phyloP scores from a whole-genome alignment of 2,329 filamentous ascomycete species.

The Aspergillus floridensis region DNA sequence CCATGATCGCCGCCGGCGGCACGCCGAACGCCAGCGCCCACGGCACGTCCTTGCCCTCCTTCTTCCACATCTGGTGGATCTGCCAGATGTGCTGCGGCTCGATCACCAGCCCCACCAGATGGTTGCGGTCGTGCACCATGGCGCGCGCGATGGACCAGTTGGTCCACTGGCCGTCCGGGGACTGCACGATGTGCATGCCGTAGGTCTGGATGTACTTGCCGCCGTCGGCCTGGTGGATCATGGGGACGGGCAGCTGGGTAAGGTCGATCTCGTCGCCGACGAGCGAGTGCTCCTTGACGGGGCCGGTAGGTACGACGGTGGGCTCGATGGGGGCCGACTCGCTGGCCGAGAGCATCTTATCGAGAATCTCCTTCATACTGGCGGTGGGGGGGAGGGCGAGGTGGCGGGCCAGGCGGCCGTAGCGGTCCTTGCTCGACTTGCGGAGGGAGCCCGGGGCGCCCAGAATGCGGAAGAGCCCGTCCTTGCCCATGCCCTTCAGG shows the following conservation, averaged over 20 bases:
- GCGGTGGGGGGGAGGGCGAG: conserved; percentile 42
- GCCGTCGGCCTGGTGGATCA: conserved; percentile 47
- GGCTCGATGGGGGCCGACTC: conserved; percentile 31
- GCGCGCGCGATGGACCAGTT: conserved; percentile 40
- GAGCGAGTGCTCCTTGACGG: conserved; percentile 46
- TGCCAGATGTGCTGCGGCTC: conserved; percentile 47
- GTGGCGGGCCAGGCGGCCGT: conserved; percentile 44
- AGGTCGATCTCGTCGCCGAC: conserved; percentile 45
- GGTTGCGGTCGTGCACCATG: conserved; percentile 48
- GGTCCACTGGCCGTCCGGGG: conserved; percentile 48
- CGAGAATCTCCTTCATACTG: conserved; percentile 39
- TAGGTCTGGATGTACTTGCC: conserved; percentile 53
- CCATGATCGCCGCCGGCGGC: conserved; percentile 51
- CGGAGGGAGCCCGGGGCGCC: conserved; percentile 45
- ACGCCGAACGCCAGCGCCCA: conserved; percentile 51
- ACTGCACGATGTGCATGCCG: conserved; percentile 49
- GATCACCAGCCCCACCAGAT: conserved; percentile 44
- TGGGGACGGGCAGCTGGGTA: conserved; percentile 40
- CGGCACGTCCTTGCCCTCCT: conserved; percentile 46
- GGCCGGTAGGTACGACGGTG: conserved; percentile 35
- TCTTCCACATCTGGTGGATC: conserved; percentile 50
- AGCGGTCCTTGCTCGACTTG: conserved; percentile 30
- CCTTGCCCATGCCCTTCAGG: conserved; percentile 41
- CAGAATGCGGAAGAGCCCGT: conserved; percentile 51
- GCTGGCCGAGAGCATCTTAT: conserved; percentile 43